Conservation (phyloP, 192 early-diverging fungal genomes). For the Rhizophagus prolifer region DNA sequence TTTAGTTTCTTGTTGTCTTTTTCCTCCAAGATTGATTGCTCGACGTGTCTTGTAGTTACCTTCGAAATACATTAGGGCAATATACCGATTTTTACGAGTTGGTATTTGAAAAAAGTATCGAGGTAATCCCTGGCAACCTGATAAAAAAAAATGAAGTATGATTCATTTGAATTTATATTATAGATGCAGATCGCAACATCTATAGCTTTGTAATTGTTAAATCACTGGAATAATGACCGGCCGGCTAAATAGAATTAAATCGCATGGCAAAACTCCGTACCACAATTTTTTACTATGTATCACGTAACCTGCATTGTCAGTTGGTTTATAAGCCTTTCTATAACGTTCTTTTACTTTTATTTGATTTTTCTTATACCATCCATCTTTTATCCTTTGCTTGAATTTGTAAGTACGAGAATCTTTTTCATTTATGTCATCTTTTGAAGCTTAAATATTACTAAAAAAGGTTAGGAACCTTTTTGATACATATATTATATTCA, state of each 20-base stretch:
- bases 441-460: background rate
- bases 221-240: too few relatives aligned
- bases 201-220: too few relatives aligned
- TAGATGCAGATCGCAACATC: too few relatives aligned
- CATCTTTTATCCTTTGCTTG: background rate
- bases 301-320: too few relatives aligned
- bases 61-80: constrained; percentile 54
- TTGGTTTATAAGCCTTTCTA: background rate
- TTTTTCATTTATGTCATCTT: background rate
- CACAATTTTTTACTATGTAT: too few relatives aligned
- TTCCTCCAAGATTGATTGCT: constrained; percentile 83
- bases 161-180: background rate
- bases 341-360: background rate
- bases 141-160: background rate
- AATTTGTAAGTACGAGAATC: background rate
- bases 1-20: constrained; percentile 65
- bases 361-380: background rate
- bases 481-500: background rate
- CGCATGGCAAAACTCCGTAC: too few relatives aligned
- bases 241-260: too few relatives aligned
- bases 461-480: background rate
- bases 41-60: constrained; percentile 75
- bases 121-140: background rate
- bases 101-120: background rate
- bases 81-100: background rate